phyloP scores from a whole-genome alignment of 73 alveolate species.

The Durusdinium trenchii region DNA sequence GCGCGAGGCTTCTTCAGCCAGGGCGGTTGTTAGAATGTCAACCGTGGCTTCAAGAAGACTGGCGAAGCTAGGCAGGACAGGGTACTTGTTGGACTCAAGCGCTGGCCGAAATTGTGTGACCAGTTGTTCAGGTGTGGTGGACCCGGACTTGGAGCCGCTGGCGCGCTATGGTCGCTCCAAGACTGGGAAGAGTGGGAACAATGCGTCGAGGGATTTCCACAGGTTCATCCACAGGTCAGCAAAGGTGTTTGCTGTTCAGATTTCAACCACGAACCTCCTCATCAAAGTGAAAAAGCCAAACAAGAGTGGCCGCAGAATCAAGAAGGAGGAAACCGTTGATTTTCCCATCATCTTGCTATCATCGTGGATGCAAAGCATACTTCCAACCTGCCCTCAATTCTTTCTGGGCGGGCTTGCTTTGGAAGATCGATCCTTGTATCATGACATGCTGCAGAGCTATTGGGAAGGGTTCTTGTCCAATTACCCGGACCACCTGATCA shows the following conservation, averaged over 20 bases:
- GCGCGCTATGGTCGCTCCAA: slow-evolving; percentile 7
- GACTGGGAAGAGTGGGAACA: not conserved
- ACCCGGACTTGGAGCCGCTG: slow-evolving; percentile 41
- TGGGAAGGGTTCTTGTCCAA: not conserved
- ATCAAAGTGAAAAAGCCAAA: not conserved
- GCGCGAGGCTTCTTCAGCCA: not conserved
- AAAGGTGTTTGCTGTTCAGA: not conserved
- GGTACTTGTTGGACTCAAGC: too few relatives aligned
- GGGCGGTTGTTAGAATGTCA: not conserved
- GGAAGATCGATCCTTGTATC: not conserved
- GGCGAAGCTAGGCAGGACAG: slow-evolving; percentile 8
- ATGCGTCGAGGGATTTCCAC: slow-evolving; percentile 33
- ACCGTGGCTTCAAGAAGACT: not conserved
- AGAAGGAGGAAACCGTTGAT: not conserved
- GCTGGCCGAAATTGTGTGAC: too few relatives aligned
- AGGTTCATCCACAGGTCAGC: not conserved
- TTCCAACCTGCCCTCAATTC: not conserved
- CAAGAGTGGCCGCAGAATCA: not conserved
- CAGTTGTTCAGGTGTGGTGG: slow-evolving; percentile 44
- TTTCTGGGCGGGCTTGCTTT: not conserved
- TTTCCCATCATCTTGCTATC: not conserved
- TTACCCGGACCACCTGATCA: not conserved
- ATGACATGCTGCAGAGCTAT: not conserved
- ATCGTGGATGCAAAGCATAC: not conserved
- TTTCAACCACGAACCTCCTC: not conserved